Base-by-base conservation (phyloP, 2,329 filamentous ascomycete genomes). In the Leptographium radiaticola region DNA sequence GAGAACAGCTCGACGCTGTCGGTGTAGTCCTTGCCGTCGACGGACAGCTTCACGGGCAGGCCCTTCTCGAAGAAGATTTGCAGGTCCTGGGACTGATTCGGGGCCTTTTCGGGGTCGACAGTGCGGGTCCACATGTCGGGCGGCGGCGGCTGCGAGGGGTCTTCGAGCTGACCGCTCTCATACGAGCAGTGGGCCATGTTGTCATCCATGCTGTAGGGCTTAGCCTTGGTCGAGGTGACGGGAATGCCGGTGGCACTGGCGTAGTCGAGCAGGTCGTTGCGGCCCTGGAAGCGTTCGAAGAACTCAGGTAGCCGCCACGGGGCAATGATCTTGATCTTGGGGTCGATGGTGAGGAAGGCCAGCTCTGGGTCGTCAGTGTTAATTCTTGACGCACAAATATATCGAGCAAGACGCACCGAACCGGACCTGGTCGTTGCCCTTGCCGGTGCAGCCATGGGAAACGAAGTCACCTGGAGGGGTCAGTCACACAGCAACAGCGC, bases 41-140 rank as follows among this genome's bases (percentile, higher is more conserved):
- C 68, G 8, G 64, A 61, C 56, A 78, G 71, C 63, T 80, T 77
- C 63, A 79, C 72, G 40, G 86, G 86, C n/a, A 88, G 71, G 68
- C 86, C 86, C 74, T 87, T 83, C 64, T 84, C 75, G 67, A 89
- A 90, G 66, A 77, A 70, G 57, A 89, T 66, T 56, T 80, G 83
- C 71, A 89, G 82, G 67, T 89, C 80, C 65, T 81, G 76, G 40
- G 85, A 83, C 64, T 77, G 72, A 65, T 89, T 77, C 56, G 87
- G 86, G 2, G 86, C 86, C 57, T 81, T 78, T 58, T 78, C 69
- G 43, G 86, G 86, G 63, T 86, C 83, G 55, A 77, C 70, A 55
- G 83, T 86, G 63, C 84, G 74, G 63, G 81, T 90, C 87, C 87
- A 91, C 81, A 91, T 86, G 67, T 90, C 85, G 61, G 78, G 74